Conservation (phyloP, 2,329 filamentous ascomycete genomes). For the Achaetomium macrosporum region DNA sequence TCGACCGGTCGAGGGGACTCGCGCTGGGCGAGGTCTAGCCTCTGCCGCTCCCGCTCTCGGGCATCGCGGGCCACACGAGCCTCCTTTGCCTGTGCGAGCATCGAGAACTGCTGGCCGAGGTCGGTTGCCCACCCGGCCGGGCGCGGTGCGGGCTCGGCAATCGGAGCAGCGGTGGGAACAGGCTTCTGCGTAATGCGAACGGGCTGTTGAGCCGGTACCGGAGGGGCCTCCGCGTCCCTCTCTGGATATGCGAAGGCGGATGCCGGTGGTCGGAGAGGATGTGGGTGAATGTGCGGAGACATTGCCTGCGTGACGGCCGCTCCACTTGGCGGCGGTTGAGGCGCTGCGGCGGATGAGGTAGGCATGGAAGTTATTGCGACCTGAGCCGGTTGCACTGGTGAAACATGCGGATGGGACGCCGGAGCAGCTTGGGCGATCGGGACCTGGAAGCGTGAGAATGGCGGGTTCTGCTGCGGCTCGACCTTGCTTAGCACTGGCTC, state of each 20-base stretch:
- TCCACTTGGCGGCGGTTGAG: constrained; percentile 27
- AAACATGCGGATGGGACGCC: constrained; percentile 23
- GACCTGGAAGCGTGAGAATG: constrained; percentile 29
- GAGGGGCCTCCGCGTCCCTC: constrained; percentile 34
- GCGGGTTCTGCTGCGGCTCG: constrained; percentile 32
- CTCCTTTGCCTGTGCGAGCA: constrained; percentile 19
- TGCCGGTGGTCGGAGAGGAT: constrained; percentile 39
- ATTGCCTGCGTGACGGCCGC: constrained; percentile 36
- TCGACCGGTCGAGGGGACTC: constrained; percentile 26
- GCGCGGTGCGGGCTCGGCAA: constrained; percentile 27
- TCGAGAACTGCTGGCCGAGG: constrained; percentile 12
- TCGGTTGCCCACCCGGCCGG: constrained; percentile 20
- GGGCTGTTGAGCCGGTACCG: constrained; percentile 29
- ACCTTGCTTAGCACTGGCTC: constrained; percentile 43
- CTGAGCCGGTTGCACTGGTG: constrained; percentile 15
- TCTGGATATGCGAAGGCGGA: constrained; percentile 41
- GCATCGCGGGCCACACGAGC: constrained; percentile 16
- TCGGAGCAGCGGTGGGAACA: constrained; percentile 23
- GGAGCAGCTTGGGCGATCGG: constrained; percentile 32
- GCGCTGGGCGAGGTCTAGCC: constrained; percentile 24
- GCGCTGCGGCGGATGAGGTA: constrained; percentile 19
- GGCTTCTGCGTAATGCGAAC: constrained; percentile 39
- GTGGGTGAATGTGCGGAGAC: constrained; percentile 42
- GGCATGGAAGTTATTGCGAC: constrained; percentile 20
- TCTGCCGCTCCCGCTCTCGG: constrained; percentile 23